Evolutionary conservation across 2,329 filamentous ascomycete genomes (phyloP), one percentile per base, ranked within the genome.

Genomic region (Herpomyces periplanetae): DNA sequence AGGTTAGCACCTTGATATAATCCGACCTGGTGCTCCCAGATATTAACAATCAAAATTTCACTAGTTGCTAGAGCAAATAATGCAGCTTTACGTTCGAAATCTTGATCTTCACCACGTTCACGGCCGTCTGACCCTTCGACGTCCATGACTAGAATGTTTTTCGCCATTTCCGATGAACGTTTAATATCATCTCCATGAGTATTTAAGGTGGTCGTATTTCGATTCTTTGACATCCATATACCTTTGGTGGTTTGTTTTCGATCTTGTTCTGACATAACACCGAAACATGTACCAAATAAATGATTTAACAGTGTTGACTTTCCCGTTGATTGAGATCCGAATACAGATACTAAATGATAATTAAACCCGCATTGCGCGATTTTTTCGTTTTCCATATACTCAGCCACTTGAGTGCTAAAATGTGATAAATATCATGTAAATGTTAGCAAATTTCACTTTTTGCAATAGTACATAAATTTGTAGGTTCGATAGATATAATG

Each of bases 161-260:
- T 69, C 21, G 75, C 73, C 71, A 91, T 88, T 27, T 45, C 46
- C 27, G n/a, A n/a, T n/a, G n/a, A 11, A n/a, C n/a, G 5, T 17
- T 42, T 41, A 18, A 38, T 41, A 21, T 41, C 45, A 10, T 31
- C 26, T 17, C 30, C 31, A 22, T 43, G 37, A 27, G 40, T 39
- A 19, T 43, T 39, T 28, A 49, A 48, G 5, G 34, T 36, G 16
- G 41, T 37, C 20, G 40, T 37, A 11, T 45, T 44, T 45, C 85
- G 87, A 42, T 91, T 91, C 46, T 87, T 85, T 27, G 73, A 85
- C 62, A 96, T 63, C 80, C 80, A 96, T 36, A 96, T 96, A 34
- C 80, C 80, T 47, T 91, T 96, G 17, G 80, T 96, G 0, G 80
- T 96, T 48, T 96, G 80, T 25, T 71, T 60, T 27, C 80, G 57